Percentiles rank a stretch among this genome's conserved stretches.
Evolutionary conservation across 805 yeast genomes (phyloP).

Genomic region (Lachancea quebecensis): DNA sequence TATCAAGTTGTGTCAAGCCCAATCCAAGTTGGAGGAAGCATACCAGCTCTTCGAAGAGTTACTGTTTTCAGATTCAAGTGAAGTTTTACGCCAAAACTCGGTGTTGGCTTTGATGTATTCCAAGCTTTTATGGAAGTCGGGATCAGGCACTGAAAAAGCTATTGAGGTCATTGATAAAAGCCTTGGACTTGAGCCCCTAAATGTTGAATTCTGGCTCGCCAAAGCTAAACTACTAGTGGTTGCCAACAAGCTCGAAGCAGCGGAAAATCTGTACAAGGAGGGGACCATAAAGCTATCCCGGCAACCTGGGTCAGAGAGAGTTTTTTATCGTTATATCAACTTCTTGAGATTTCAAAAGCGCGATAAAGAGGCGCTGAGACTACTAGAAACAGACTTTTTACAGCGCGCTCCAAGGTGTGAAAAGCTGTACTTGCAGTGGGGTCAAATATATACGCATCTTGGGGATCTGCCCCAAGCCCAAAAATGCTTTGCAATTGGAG

Average conservation of each 20-base stretch:
- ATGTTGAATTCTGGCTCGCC: conserved; percentile 62
- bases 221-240: conserved; percentile 54
- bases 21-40: conserved; percentile 28
- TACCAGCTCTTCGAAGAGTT: conserved; percentile 48
- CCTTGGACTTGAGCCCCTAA: conserved; percentile 35
- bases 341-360: conserved; percentile 39
- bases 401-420: conserved; percentile 40
- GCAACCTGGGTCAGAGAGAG: conserved; percentile 30
- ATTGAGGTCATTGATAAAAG: conserved; percentile 47
- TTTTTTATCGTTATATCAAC: conserved; percentile 58
- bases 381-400: conserved; percentile 41
- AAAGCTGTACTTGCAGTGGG: conserved; percentile 55
- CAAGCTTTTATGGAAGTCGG: conserved; percentile 54
- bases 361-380: conserved; percentile 33
- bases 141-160: conserved; percentile 44
- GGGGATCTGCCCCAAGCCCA: conserved; percentile 37
- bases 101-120: conserved; percentile 63
- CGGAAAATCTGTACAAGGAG: conserved; percentile 32
- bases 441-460: conserved; percentile 42
- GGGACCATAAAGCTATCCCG: conserved; percentile 35
- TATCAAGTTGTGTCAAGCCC: conserved; percentile 32
- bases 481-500: conserved; percentile 43
- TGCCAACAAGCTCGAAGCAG: conserved; percentile 32
- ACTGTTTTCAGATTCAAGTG: conserved; percentile 24
- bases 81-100: conserved; percentile 42